phyloP scores from a whole-genome alignment of 805 yeast species.

The Brettanomyces custersianus region DNA sequence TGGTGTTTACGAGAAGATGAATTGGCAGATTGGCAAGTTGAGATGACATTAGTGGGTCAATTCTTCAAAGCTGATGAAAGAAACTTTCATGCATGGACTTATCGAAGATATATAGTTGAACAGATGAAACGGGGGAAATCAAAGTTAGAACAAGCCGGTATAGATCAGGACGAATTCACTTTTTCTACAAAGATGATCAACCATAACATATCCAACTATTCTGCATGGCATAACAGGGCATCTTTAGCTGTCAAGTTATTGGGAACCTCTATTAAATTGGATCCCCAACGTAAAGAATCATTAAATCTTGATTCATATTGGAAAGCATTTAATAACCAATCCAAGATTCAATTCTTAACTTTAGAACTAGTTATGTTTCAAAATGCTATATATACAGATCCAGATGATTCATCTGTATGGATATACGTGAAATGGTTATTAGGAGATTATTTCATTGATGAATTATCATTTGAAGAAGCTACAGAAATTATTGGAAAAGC shows the following conservation, averaged over 20 bases:
- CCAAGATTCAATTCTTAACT: conserved; percentile 26
- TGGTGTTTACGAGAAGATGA: conserved; percentile 61
- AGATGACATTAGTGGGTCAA: conserved; percentile 59
- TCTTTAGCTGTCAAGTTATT: conserved; percentile 53
- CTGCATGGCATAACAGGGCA: conserved; percentile 92
- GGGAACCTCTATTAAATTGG: conserved; percentile 7
- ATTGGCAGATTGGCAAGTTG: conserved; percentile 56
- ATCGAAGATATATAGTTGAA: conserved; percentile 63
- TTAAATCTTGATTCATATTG: conserved; percentile 8
- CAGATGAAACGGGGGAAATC: conserved; percentile 15
- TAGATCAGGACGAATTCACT: conserved; percentile 48
- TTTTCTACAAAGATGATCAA: conserved; percentile 76
- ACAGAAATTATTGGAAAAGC: conserved; percentile 35
- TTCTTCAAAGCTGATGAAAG: conserved; percentile 67
- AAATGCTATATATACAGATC: conserved; percentile 86
- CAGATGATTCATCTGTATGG: conserved; percentile 93
- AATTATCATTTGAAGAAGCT: conserved; percentile 24
- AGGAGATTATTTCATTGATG: conserved; percentile 32
- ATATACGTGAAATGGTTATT: conserved; percentile 76
- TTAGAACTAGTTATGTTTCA: conserved; percentile 62
- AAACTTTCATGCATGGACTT: conserved; percentile 95
- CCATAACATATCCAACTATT: conserved; percentile 79
- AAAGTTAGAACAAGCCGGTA: conserved; percentile 6
- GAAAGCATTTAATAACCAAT: conserved; percentile 10
- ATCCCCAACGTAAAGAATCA: conserved; percentile 6